These are phyloP conservation scores for Amanita subjunquillea DNA, from an alignment of 768 basidiomycete genomes.

Conservation along the genomic window DNA sequence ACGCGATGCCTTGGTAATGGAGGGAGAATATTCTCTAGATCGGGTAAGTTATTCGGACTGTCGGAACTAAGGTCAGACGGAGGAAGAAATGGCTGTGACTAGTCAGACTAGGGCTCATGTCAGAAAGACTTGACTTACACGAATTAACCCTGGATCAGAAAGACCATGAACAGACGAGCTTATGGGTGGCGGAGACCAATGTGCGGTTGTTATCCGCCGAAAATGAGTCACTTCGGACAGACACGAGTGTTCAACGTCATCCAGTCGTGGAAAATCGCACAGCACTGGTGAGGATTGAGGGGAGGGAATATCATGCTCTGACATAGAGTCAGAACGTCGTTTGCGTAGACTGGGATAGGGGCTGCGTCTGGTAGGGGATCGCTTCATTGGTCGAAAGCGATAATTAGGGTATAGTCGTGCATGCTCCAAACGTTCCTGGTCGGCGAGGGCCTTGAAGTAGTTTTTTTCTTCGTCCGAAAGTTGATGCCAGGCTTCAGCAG, in stretches of 20 bases:
- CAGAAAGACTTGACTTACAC: background rate
- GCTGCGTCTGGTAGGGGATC: background rate
- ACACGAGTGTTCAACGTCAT: background rate
- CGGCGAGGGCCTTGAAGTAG: conserved; percentile 43
- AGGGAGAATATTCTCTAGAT: background rate
- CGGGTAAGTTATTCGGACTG: background rate
- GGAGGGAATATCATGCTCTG: background rate
- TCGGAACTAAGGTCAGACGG: background rate
- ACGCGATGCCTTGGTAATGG: background rate
- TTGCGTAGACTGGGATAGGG: background rate
- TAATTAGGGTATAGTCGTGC: conserved; percentile 50
- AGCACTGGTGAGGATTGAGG: background rate
- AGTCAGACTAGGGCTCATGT: background rate
- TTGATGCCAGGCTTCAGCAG: conserved; percentile 65
- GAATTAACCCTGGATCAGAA: background rate
- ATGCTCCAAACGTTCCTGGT: conserved; percentile 46
- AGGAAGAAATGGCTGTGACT: background rate
- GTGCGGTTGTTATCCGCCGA: background rate
- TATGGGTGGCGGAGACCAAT: background rate
- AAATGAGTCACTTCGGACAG: background rate
- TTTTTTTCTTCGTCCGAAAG: conserved; percentile 37
- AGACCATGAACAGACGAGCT: background rate
- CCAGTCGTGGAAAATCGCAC: background rate
- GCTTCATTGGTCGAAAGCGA: conserved; percentile 47
- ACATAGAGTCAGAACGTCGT: background rate